Conservation (phyloP, 2,329 filamentous ascomycete genomes). For the Pezicula carpinea region DNA sequence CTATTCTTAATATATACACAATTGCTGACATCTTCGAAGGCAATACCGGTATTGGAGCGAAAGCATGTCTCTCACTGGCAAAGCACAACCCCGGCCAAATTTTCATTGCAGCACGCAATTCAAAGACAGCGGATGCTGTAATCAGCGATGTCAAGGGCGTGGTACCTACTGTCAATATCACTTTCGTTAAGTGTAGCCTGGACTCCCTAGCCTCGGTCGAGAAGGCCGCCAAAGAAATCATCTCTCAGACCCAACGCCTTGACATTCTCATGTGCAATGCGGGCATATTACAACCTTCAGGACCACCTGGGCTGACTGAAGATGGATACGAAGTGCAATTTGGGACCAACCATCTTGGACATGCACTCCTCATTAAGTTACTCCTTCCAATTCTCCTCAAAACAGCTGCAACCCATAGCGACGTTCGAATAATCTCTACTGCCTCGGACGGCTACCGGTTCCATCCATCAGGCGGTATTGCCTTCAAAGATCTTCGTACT, state of each 20-base stretch:
- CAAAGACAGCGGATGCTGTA: slow-evolving; percentile 26
- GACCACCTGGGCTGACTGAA: slow-evolving; percentile 17
- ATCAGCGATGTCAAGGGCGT: slow-evolving; percentile 7
- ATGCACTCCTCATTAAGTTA: slow-evolving; percentile 11
- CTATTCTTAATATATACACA: slow-evolving; percentile 13
- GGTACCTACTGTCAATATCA: slow-evolving; percentile 1
- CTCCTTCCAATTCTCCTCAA: slow-evolving; percentile 10
- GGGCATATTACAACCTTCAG: slow-evolving; percentile 16
- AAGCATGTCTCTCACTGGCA: slow-evolving; percentile 33
- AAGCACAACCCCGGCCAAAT: slow-evolving; percentile 33
- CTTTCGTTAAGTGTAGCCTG: slow-evolving; percentile 33
- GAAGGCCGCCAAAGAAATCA: slow-evolving; percentile 34
- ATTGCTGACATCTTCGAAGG: neutral
- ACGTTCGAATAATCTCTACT: slow-evolving; percentile 6
- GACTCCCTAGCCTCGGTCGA: slow-evolving; percentile 37
- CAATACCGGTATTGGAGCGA: slow-evolving; percentile 38
- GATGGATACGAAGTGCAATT: slow-evolving; percentile 29
- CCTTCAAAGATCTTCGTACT: slow-evolving; percentile 22
- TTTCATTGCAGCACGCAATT: slow-evolving; percentile 33
- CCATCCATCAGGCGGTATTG: slow-evolving; percentile 16
- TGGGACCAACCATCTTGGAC: slow-evolving; percentile 11
- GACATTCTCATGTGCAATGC: slow-evolving; percentile 38
- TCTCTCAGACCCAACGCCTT: slow-evolving; percentile 29
- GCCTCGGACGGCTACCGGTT: slow-evolving; percentile 16
- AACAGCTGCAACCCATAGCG: slow-evolving; percentile 8